Percentiles rank a stretch among this genome's conserved stretches.
phyloP scores from a whole-genome alignment of 345 rosid species.

The Lenwebbia sp. region DNA sequence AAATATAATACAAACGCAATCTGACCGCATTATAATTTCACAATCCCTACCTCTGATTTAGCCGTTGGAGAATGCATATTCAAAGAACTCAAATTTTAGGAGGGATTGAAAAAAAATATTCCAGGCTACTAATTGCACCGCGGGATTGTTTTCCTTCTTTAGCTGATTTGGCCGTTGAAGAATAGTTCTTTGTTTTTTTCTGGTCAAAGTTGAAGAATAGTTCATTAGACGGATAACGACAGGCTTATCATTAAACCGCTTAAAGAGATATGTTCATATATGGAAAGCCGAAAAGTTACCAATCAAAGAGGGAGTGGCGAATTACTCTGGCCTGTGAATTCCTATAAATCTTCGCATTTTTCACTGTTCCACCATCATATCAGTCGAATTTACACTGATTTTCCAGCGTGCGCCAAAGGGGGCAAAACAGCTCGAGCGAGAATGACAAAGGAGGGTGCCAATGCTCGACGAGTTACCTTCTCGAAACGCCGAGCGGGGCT shows the following conservation, averaged over 20 bases:
- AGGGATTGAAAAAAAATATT: too few relatives aligned
- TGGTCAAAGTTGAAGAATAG: too few relatives aligned
- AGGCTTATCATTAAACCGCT: rapidly evolving
- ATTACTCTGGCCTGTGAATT: background rate
- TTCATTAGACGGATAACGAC: background rate
- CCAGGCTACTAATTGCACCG: background rate
- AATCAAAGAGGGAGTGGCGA: background rate
- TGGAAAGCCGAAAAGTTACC: background rate
- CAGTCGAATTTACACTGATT: background rate
- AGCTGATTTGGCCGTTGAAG: background rate
- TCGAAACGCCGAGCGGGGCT: conserved; percentile 39
- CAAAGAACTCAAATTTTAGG: too few relatives aligned
- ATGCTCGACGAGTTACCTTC: conserved; percentile 38
- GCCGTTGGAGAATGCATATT: too few relatives aligned
- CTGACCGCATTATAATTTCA: background rate
- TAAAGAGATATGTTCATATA: background rate
- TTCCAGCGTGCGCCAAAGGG: rapidly evolving
- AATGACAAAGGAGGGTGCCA: background rate
- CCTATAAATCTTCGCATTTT: background rate
- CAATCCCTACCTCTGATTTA: background rate
- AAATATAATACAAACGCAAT: background rate
- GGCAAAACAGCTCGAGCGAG: background rate
- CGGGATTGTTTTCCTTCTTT: background rate
- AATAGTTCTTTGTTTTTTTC: too few relatives aligned
- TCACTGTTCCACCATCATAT: background rate